Percentiles rank a stretch among this genome's conserved stretches.
phyloP scores from a whole-genome alignment of 768 basidiomycete genomes.

The Rhodotorula paludigena region DNA sequence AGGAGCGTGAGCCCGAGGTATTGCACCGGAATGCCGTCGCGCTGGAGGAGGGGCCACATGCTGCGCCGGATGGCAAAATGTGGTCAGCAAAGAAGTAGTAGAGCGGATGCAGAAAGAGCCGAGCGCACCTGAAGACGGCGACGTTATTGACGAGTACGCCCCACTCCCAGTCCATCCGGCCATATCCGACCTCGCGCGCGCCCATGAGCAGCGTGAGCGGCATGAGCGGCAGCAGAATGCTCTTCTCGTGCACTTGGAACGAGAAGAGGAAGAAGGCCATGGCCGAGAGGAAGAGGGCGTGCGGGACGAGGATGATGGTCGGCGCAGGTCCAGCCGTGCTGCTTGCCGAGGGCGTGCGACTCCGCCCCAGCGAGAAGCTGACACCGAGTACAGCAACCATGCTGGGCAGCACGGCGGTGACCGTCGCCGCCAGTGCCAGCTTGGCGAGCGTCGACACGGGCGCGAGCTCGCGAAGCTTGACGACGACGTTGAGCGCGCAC shows the following conservation, averaged over 20 bases:
- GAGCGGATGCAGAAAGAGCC: background rate
- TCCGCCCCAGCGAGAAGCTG: slow-evolving; percentile 22
- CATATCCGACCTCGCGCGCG: slow-evolving; percentile 41
- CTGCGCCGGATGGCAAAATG: slow-evolving; percentile 50
- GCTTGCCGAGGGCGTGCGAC: background rate
- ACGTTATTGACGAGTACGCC: slow-evolving; percentile 74
- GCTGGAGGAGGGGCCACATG: slow-evolving; percentile 84
- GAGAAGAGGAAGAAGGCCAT: slow-evolving; percentile 95
- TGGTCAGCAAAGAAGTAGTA: background rate
- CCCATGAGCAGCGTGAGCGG: slow-evolving; percentile 73
- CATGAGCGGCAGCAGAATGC: slow-evolving; percentile 75
- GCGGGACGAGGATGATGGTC: slow-evolving; percentile 67
- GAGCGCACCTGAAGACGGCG: slow-evolving; percentile 73
- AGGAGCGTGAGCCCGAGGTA: slow-evolving; percentile 63
- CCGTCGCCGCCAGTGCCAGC: slow-evolving; percentile 63
- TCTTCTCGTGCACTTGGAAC: slow-evolving; percentile 95
- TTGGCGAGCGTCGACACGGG: slow-evolving; percentile 54
- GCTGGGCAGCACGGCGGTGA: slow-evolving; percentile 59
- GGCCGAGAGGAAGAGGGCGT: slow-evolving; percentile 70
- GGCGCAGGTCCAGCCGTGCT: slow-evolving; percentile 49
- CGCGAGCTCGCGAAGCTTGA: slow-evolving; percentile 67
- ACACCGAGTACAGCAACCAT: slow-evolving; percentile 43
- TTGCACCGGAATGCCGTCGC: slow-evolving; percentile 70
- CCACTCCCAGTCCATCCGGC: slow-evolving; percentile 62
- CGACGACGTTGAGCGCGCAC: slow-evolving; percentile 81